These are phyloP conservation scores for Ilex asprella DNA, from an alignment of 257 asterid species.

Conservation along the genomic window DNA sequence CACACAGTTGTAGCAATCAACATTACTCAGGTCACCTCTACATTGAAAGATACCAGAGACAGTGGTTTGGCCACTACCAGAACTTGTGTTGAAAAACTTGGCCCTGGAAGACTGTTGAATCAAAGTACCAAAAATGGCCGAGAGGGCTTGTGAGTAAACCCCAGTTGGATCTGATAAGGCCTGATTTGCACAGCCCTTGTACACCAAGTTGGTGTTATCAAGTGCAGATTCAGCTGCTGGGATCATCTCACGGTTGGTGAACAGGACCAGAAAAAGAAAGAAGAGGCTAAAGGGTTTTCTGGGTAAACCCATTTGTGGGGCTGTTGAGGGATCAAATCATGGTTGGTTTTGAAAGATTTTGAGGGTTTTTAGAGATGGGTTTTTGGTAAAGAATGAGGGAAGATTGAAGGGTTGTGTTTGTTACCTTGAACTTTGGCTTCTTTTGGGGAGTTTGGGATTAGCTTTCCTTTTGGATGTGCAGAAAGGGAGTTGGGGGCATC, in stretches of 20 bases:
- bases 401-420: not conserved
- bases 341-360: not conserved
- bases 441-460: not conserved
- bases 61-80: not conserved
- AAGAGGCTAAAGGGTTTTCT: not conserved
- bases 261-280: not conserved
- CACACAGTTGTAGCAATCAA: conserved; percentile 2
- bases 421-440: not conserved
- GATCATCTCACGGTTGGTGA: not conserved
- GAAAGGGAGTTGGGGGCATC: not conserved
- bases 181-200: conserved; percentile 4
- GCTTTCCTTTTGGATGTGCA: not conserved
- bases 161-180: conserved; percentile 1
- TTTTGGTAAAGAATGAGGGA: not conserved
- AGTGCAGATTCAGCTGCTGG: not conserved
- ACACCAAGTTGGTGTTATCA: not conserved
- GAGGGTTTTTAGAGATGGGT: not conserved
- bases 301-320: not conserved
- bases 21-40: not conserved
- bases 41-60: not conserved
- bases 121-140: not conserved
- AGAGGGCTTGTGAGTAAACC: conserved; percentile 4
- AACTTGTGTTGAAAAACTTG: not conserved
- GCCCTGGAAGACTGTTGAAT: not conserved
- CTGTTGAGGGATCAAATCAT: not conserved